phyloP scores from a whole-genome alignment of 495 filamentous ascomycete species.

The Xylaria curta region DNA sequence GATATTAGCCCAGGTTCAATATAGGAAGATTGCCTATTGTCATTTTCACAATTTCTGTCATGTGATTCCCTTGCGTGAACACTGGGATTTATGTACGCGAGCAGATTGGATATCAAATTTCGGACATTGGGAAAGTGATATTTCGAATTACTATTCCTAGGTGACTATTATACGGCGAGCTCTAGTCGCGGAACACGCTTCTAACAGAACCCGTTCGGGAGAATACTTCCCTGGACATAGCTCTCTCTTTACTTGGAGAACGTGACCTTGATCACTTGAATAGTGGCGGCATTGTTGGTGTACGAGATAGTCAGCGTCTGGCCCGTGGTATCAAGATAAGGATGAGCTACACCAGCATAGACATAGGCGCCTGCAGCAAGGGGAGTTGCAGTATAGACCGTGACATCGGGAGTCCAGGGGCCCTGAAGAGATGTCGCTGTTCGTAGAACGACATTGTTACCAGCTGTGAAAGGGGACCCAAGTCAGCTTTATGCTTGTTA shows the following conservation, averaged over 20 bases:
- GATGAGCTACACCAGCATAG: constrained; percentile 1
- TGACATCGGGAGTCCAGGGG: neutral
- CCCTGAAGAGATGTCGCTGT: neutral
- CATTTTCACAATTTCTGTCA: neutral
- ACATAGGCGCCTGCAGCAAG: neutral
- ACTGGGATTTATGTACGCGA: neutral
- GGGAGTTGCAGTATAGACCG: neutral
- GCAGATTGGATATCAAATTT: neutral
- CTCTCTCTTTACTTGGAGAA: neutral
- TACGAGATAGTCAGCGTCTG: constrained; percentile 6
- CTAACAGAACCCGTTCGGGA: neutral
- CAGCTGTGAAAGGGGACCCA: neutral
- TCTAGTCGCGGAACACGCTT: neutral
- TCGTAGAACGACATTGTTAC: neutral
- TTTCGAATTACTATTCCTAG: neutral
- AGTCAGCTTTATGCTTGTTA: neutral
- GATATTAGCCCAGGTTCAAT: no score
- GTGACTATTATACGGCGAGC: neutral
- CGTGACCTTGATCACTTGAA: neutral
- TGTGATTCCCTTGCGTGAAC: neutral
- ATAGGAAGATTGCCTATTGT: neutral
- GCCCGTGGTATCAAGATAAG: neutral
- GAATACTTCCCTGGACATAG: neutral
- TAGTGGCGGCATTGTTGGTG: neutral
- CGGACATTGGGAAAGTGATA: neutral